These are phyloP conservation scores for Brassica cretica DNA, from an alignment of 345 rosid genomes.

Conservation along the genomic window DNA sequence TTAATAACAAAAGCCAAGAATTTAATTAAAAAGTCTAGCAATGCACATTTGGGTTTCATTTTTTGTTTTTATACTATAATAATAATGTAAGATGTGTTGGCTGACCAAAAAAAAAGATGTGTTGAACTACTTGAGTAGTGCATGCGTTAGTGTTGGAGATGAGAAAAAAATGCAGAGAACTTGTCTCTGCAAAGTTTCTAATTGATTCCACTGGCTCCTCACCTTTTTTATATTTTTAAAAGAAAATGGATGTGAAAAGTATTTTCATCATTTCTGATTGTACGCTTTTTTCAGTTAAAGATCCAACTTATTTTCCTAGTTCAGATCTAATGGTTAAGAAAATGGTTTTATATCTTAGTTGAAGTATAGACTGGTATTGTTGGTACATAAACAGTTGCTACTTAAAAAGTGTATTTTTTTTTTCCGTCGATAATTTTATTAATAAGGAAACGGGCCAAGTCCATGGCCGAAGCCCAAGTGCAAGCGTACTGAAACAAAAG, in stretches of 20 bases:
- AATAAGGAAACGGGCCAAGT: no score
- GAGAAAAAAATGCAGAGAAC: background rate
- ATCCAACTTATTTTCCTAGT: conserved; percentile 15
- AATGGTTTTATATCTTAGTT: background rate
- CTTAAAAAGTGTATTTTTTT: background rate
- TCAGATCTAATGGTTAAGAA: conserved; percentile 30
- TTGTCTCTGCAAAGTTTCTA: conserved; percentile 27
- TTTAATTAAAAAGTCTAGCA: background rate
- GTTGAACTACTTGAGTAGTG: conserved; percentile 54
- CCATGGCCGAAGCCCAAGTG: no score
- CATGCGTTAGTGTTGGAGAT: conserved; percentile 33
- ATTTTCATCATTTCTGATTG: conserved; percentile 36
- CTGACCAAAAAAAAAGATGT: background rate
- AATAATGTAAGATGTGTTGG: background rate
- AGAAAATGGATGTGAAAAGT: background rate
- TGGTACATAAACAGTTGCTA: background rate
- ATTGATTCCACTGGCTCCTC: conserved; percentile 16
- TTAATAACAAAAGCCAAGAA: background rate
- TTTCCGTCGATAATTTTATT: no score
- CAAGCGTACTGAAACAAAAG: no score
- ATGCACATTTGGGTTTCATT: background rate
- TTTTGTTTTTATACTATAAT: background rate
- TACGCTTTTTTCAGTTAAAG: conserved; percentile 29
- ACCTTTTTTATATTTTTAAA: background rate
- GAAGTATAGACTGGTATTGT: background rate